Evolutionary conservation across 257 asterid species (phyloP).

Genomic region (Lantana camara): DNA sequence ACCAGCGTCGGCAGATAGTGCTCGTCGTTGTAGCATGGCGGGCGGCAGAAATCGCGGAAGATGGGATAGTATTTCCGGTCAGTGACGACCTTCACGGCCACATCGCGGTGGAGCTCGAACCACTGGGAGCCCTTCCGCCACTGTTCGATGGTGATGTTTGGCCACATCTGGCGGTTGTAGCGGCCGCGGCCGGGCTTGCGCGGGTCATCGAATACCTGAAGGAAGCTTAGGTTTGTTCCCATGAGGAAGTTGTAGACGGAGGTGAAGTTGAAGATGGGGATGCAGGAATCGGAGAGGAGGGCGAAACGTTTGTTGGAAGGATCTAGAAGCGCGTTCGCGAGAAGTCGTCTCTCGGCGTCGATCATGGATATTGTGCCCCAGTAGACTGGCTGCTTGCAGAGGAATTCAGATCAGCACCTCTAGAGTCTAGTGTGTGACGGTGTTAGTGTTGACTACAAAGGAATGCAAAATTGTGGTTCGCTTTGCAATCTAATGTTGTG

Average conservation of each 20-base stretch:
- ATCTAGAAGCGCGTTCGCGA: constrained; percentile 70
- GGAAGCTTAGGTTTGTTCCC: constrained; percentile 46
- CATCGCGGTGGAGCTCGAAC: constrained; percentile 64
- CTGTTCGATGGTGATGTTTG: constrained; percentile 50
- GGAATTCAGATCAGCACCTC: no score
- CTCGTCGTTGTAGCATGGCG: constrained; percentile 58
- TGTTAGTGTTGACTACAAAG: no score
- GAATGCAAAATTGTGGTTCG: no score
- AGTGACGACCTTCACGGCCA: constrained; percentile 44
- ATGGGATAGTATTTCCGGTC: constrained; percentile 43
- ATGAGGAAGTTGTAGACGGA: constrained; percentile 49
- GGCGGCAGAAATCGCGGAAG: constrained; percentile 44
- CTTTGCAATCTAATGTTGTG: no score
- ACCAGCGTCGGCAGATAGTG: constrained; percentile 65
- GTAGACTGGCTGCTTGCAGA: constrained; percentile 58
- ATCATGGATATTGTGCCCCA: constrained; percentile 79
- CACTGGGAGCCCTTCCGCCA: constrained; percentile 87
- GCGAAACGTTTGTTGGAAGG: constrained; percentile 57
- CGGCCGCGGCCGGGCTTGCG: constrained; percentile 61
- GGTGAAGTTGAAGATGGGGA: constrained; percentile 69
- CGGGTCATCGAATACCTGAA: constrained; percentile 53
- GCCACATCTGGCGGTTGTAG: constrained; percentile 63
- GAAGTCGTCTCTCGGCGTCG: constrained; percentile 68
- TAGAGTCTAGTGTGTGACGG: no score
- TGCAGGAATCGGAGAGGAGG: constrained; percentile 79